Base-by-base conservation (phyloP, 2,329 filamentous ascomycete genomes). In the Pestalotiopsis sp. region DNA sequence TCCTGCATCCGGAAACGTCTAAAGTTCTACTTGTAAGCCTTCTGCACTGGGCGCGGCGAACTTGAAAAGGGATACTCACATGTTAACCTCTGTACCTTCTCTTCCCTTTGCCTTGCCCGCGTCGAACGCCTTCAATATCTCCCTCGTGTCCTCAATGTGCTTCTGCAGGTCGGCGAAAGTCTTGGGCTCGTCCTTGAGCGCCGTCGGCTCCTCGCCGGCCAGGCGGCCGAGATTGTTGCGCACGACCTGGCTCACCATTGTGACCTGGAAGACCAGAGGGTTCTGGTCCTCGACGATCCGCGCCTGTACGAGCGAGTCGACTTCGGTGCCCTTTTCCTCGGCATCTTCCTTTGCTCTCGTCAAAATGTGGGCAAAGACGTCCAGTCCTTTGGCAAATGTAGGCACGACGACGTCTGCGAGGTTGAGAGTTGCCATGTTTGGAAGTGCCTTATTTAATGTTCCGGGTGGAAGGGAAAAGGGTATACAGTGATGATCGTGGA, bases 241-340 rank as follows among this genome's bases (percentile, higher is more conserved):
- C 7, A 58, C 64, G 17, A 66, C 25, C 20, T 45, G 23, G 64
- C 45, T 66, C 3, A 27, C 20, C n/a, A 36, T n/a, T 3, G 52
- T 27, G 9, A 66, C 64, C 25, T 66, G 64, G 25, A 66, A 66
- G 5, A 25, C 72, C 61, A 84, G 75, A 67, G 81, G 79, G 2
- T 80, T 74, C 81, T 84, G 84, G 79, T 84, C 81, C 3, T 76
- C 72, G 71, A 74, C 58, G 64, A 83, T 73, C 52, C 73, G 75
- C 41, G 78, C 77, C 6, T 72, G 63, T 68, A 76, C 72, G 68
- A 82, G 70, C 27, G 64, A 70, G 4, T 62, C 49, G 58, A 49
- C 23, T 25, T 45, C 56, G 27, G 59, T 49, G 62, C 52, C 61
- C 59, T 73, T 70, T 39, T 76, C 73, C 56, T 75, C 75, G 71